Evolutionary conservation across 192 early-diverging fungal genomes (phyloP).

Genomic region (Mortierella alpina): DNA sequence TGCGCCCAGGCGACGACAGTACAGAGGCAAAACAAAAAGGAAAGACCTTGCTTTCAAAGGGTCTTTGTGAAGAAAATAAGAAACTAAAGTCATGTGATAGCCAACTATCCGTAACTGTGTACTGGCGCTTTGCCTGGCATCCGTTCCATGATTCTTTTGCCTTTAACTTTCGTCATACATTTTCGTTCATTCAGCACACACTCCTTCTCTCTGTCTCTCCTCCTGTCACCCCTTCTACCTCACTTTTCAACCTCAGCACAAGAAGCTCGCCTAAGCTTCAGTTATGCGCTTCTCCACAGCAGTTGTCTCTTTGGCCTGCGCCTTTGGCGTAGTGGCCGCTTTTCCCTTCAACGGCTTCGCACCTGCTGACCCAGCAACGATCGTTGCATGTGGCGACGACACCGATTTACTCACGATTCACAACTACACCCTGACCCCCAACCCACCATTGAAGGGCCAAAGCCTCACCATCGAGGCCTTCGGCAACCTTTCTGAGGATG

Average conservation of each 20-base stretch:
- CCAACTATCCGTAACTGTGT: too few relatives aligned
- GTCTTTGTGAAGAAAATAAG: not conserved
- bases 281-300: slow-evolving; percentile 33
- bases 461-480: slow-evolving; percentile 56
- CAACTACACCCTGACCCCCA: slow-evolving; percentile 57
- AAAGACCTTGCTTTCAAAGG: not conserved
- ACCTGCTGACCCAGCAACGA: slow-evolving; percentile 15
- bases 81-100: too few relatives aligned
- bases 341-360: slow-evolving; percentile 5
- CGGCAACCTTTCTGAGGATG: slow-evolving; percentile 52
- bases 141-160: too few relatives aligned
- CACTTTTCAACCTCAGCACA: not conserved
- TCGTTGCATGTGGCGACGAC: slow-evolving; percentile 20
- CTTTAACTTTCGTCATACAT: too few relatives aligned
- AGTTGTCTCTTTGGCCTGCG: slow-evolving; percentile 27
- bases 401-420: slow-evolving; percentile 51
- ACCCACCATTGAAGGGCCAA: slow-evolving; percentile 63
- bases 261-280: not conserved
- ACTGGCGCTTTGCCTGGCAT: not conserved
- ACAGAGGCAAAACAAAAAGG: not conserved
- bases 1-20: not conserved
- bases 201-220: not conserved
- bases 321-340: slow-evolving; percentile 16
- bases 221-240: not conserved
- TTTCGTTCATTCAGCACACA: not conserved